Base-by-base conservation (phyloP, 345 rosid species). In the Noccaea bulbosa region DNA sequence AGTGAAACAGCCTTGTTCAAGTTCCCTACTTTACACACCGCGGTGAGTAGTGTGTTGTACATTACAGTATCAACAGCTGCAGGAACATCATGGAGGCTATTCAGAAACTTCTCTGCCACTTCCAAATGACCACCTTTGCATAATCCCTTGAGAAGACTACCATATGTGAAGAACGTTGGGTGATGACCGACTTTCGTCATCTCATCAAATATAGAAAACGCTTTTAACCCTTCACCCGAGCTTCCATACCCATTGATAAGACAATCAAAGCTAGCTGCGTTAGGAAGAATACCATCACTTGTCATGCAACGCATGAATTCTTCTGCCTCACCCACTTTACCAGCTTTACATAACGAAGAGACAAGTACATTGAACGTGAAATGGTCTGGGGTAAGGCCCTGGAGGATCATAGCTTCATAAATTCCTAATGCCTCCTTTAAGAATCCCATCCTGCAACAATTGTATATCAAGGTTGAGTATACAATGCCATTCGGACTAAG, bases 131-230 rank as follows among this genome's bases (percentile, higher is more conserved):
- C 85, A 56, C 92, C 86, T 76, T 59, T 86, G 78, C 96, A 90
- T 51, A 90, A 82, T 78, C 90, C 98, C 83, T 88, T 93, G 52
- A 90, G 88, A 44, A 93, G 80, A 76, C 94, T 72, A n/a, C 87
- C 82, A 65, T 87, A 90, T 6, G 97, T 86, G 81, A 87, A 82
- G 72, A 74, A 78, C 44, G 84, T 79, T 11, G 98, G 96, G 59
- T 69, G 77, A 77, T 87, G 85, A 47, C 96, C 92, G 20, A 58
- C 77, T 71, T 73, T 79, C 33, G 85, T 59, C 93, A 88, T 93
- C 78, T 93, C 96, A 78, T 93, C 98, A 51, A 88, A 86, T 77
- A 82, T 11, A 32, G 83, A 82, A 55, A 86, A 84, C 2, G 87
- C 88, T 78, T 79, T 87, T 70, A 83, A 65, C 69, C 76, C 85